A percentile compares a stretch with the other conserved stretches of the same genome.
Evolutionary conservation across 2,329 filamentous ascomycete genomes (phyloP).

Genomic region (Aspergillus fijiensis): DNA sequence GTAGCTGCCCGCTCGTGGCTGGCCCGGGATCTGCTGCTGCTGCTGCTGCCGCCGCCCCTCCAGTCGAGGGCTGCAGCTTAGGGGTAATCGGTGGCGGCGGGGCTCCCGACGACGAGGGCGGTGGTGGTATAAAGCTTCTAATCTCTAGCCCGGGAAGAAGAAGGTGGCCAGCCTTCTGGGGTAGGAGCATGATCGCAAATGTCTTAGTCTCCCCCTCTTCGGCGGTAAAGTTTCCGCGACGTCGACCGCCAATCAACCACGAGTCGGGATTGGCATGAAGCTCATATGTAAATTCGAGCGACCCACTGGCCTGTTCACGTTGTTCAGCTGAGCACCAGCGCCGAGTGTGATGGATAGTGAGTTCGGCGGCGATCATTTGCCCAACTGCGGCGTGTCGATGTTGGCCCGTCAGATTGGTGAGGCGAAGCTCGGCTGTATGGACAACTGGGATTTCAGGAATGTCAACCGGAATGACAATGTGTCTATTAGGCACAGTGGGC

Average conservation of each 20-base stretch:
- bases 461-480: slow-evolving; percentile 85
- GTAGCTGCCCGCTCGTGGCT: slow-evolving; percentile 14
- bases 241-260: slow-evolving; percentile 82
- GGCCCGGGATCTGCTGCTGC: slow-evolving; percentile 12
- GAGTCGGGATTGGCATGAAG: slow-evolving; percentile 69
- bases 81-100: background rate
- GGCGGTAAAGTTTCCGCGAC: slow-evolving; percentile 70
- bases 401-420: slow-evolving; percentile 29
- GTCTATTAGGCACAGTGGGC: slow-evolving; percentile 49
- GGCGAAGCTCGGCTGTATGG: slow-evolving; percentile 62
- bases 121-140: slow-evolving; percentile 55
- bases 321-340: slow-evolving; percentile 48
- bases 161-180: slow-evolving; percentile 74
- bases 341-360: slow-evolving; percentile 55
- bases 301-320: slow-evolving; percentile 39
- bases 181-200: slow-evolving; percentile 74
- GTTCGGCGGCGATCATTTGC: slow-evolving; percentile 48
- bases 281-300: slow-evolving; percentile 79
- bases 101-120: slow-evolving; percentile 19
- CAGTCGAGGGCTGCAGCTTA: slow-evolving; percentile 17
- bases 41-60: slow-evolving; percentile 12
- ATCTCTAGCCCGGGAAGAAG: slow-evolving; percentile 78
- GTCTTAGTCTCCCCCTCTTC: slow-evolving; percentile 47
- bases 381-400: slow-evolving; percentile 46
- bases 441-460: slow-evolving; percentile 80